Base-by-base conservation (phyloP, 164 flowering plant species). In the Kingdonia uniflora region DNA sequence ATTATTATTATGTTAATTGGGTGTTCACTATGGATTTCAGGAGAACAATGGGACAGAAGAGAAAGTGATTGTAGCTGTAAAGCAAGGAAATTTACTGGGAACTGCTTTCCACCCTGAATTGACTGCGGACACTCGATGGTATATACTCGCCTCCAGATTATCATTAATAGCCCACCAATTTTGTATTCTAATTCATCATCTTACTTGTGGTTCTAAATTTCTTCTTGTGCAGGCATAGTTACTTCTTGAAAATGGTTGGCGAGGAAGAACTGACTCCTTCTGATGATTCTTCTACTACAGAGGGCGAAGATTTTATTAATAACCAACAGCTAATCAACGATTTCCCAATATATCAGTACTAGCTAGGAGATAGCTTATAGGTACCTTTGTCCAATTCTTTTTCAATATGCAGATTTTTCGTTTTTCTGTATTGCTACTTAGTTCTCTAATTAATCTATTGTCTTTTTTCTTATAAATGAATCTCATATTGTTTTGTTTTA, bases 31-130 rank as follows among this genome's bases (percentile, higher is more conserved):
- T 60, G 42, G 42, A 17, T 60, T 52, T 52, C 72, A 84, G 98
- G 88, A 66, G 48, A 57, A 67, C 55, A 42, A 62, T 38, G 62
- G 21, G 16, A 43, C 74, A 47, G 74, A 57, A 53, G 68, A 70
- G 59, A 82, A 78, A 67, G 99, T 86, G 57, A 79, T 86, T 54
- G 89, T 92, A 24, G 99, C 99, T 22, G 85, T 86, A 23, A 92
- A 64, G 70, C 99, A 92, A 63, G 85, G 91, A 35, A 92, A 88
- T 61, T 66, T 92, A 73, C 81, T 92, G 14, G 97, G 68, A 39
- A 92, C 99, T 47, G 95, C 96, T 56, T 88, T 92, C 63, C 99
- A 92, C 62, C 99, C 96, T 14, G 99, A 92, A 67, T 65, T 92
- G 65, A 92, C 99, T 44, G 81, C 83, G 24, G 99, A 92, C 50